These are phyloP conservation scores for Phytophthora tubulina DNA, from an alignment of 352 stramenopile genomes.

Conservation along the genomic window DNA sequence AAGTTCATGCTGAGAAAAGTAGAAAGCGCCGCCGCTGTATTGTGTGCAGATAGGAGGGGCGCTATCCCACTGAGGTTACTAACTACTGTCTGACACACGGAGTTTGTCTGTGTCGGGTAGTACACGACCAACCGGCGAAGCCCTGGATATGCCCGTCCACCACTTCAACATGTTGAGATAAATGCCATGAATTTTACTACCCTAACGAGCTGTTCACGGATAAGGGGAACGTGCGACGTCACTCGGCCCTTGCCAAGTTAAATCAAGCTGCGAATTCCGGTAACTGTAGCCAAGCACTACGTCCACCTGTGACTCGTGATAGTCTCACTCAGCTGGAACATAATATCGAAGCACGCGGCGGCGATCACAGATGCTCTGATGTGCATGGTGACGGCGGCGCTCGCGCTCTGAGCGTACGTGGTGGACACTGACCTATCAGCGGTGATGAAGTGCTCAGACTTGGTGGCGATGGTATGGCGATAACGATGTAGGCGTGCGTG, in stretches of 20 bases:
- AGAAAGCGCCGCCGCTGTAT: conserved; percentile 8
- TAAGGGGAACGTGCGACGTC: conserved; percentile 1
- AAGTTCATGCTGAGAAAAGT: conserved; percentile 14
- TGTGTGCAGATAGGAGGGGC: background rate
- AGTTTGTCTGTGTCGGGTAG: background rate
- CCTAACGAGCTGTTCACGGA: background rate
- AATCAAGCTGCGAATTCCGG: background rate
- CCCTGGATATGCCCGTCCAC: background rate
- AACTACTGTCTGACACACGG: conserved; percentile 8
- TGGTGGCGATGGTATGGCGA: too few relatives aligned
- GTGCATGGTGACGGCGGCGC: too few relatives aligned
- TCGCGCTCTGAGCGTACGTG: too few relatives aligned
- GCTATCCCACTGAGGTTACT: conserved; percentile 15
- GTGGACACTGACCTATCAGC: too few relatives aligned
- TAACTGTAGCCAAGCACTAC: too few relatives aligned
- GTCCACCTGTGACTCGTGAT: too few relatives aligned
- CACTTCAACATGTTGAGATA: conserved; percentile 14
- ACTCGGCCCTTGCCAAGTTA: conserved; percentile 11
- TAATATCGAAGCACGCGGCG: too few relatives aligned
- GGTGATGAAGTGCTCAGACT: too few relatives aligned
- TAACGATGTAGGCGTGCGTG: too few relatives aligned
- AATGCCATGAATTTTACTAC: conserved; percentile 13
- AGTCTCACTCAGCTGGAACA: too few relatives aligned
- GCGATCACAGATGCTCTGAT: too few relatives aligned
- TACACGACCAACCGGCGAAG: background rate